phyloP scores from a whole-genome alignment of 2,329 filamentous ascomycete species.

The Aschersonia sp. region DNA sequence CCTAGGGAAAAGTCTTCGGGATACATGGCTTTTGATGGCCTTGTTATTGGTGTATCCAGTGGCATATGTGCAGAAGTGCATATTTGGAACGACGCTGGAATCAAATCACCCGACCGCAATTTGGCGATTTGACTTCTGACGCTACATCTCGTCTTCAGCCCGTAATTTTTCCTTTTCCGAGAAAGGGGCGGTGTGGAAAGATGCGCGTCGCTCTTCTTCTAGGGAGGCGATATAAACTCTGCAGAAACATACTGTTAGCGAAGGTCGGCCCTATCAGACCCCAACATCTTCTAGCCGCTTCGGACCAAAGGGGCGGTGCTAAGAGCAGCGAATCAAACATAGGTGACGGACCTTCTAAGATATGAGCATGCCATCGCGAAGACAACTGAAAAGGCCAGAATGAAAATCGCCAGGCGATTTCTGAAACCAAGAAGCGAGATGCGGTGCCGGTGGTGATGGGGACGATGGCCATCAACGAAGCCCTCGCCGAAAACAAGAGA shows the following conservation, averaged over 20 bases:
- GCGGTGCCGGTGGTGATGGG: background rate
- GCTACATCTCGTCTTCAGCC: no score
- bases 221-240: slow-evolving; percentile 2
- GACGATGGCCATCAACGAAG: background rate
- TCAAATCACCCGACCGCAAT: no score
- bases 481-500: background rate
- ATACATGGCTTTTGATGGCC: no score
- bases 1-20: no score
- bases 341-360: slow-evolving; percentile 6
- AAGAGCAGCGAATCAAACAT: background rate
- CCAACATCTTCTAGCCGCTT: background rate
- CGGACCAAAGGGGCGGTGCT: no score
- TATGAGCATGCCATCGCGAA: slow-evolving; percentile 6
- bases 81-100: no score
- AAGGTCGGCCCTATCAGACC: background rate
- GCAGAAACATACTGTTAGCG: background rate
- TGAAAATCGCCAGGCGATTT: slow-evolving; percentile 6
- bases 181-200: background rate
- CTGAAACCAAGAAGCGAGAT: slow-evolving; percentile 4
- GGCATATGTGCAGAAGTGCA: no score
- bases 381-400: slow-evolving; percentile 6
- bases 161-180: background rate
- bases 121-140: no score
- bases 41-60: no score
- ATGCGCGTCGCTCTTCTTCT: background rate